Percentiles rank a stretch among this genome's conserved stretches.
Conservation (phyloP, 768 basidiomycete genomes). For the Suillus decipiens region DNA sequence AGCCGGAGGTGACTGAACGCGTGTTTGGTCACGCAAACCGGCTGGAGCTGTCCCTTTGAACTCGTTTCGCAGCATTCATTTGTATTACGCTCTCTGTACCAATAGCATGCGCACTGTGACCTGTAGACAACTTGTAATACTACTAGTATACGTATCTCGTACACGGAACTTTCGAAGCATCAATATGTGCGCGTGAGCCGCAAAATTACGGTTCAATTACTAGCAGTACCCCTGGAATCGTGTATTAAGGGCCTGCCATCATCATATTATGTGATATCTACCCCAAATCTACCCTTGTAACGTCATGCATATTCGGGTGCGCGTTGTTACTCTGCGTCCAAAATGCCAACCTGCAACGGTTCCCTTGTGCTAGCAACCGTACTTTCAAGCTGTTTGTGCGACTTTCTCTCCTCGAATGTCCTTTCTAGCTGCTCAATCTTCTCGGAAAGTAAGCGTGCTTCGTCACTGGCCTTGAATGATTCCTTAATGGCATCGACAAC, state of each 20-base stretch:
- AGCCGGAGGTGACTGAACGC: not conserved
- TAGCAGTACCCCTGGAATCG: not conserved
- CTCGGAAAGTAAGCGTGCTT: slow-evolving; percentile 22
- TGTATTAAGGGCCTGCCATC: not conserved
- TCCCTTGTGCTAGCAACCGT: not conserved
- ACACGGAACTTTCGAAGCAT: not conserved
- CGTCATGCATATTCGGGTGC: slow-evolving; percentile 15
- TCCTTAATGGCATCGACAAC: slow-evolving; percentile 21
- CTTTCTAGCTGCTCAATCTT: slow-evolving; percentile 27
- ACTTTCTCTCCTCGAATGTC: slow-evolving; percentile 14
- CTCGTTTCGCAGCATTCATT: not conserved
- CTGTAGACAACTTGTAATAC: not conserved
- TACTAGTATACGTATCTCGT: not conserved
- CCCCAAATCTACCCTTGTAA: not conserved
- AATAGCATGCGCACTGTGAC: not conserved
- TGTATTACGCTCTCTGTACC: not conserved
- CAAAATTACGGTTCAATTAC: not conserved
- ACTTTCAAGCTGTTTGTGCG: not conserved
- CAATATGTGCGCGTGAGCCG: not conserved
- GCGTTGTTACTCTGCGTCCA: slow-evolving; percentile 25
- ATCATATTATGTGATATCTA: not conserved
- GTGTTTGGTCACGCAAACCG: not conserved
- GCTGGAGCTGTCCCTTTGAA: not conserved
- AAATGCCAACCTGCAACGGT: slow-evolving; percentile 15
- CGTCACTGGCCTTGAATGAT: slow-evolving; percentile 19